These are phyloP conservation scores for Yamadazyma sp. DNA, from an alignment of 1,139 yeast genomes.

Conservation along the genomic window DNA sequence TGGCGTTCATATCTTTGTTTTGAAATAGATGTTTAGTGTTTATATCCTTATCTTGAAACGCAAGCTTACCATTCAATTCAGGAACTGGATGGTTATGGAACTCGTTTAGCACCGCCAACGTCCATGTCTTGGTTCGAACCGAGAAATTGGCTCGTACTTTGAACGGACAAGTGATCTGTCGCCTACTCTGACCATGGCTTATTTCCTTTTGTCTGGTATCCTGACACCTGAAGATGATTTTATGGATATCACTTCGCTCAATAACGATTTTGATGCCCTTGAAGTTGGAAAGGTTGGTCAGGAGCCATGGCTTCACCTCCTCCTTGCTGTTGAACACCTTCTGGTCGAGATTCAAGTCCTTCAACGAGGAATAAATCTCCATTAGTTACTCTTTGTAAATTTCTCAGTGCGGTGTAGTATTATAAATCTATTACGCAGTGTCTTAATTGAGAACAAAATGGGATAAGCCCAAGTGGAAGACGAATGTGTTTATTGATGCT, in stretches of 20 bases:
- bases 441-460: no score
- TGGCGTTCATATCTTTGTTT: neutral
- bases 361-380: conserved; percentile 6
- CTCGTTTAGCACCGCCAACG: conserved; percentile 59
- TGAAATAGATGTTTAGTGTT: neutral
- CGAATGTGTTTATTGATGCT: no score
- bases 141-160: conserved; percentile 69
- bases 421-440: no score
- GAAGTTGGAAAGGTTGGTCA: conserved; percentile 38
- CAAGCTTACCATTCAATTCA: neutral
- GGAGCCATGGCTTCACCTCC: conserved; percentile 72
- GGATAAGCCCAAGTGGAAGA: no score
- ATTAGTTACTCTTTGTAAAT: neutral
- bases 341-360: conserved; percentile 10
- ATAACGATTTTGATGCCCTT: conserved; percentile 64
- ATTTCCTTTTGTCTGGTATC: conserved; percentile 19
- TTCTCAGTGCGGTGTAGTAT: neutral
- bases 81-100: conserved; percentile 39
- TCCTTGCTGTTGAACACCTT: conserved; percentile 18
- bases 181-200: conserved; percentile 19
- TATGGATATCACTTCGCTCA: conserved; percentile 61
- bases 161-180: conserved; percentile 57
- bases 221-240: conserved; percentile 70
- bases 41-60: neutral
- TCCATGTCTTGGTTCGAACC: conserved; percentile 55